Percentiles rank a stretch among this genome's conserved stretches.
phyloP scores from a whole-genome alignment of 257 asterid genomes.

The Solanum pimpinellifolium region DNA sequence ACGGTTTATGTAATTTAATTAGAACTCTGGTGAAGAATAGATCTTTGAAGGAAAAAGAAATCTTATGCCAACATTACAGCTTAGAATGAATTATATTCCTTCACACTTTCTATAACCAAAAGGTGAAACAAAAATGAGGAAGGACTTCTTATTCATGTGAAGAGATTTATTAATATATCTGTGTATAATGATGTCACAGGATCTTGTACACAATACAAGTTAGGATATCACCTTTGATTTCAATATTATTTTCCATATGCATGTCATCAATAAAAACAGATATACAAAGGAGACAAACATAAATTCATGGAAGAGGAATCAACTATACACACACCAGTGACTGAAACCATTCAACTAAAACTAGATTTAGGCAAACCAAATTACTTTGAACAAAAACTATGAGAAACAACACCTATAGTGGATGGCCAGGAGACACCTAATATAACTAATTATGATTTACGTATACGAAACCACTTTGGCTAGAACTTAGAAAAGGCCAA shows the following conservation, averaged over 20 bases:
- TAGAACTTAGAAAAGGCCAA: neutral
- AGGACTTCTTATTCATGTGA: neutral
- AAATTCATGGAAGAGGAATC: too few species aligned
- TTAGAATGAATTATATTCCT: too few species aligned
- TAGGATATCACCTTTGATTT: neutral
- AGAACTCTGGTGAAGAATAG: too few species aligned
- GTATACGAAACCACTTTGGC: neutral
- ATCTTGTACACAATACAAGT: neutral
- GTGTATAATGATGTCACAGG: neutral
- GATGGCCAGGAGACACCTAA: neutral
- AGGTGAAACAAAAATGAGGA: neutral
- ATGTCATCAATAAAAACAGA: neutral
- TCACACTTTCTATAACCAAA: neutral
- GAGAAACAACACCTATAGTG: too few species aligned
- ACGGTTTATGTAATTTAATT: too few species aligned
- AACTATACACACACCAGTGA: too few species aligned
- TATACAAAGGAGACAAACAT: neutral
- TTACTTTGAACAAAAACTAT: too few species aligned
- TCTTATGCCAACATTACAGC: too few species aligned
- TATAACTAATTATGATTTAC: neutral
- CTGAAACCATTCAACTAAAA: too few species aligned
- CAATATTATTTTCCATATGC: neutral
- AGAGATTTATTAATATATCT: neutral
- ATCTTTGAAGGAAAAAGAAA: too few species aligned
- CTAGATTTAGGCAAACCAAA: too few species aligned